Evolutionary conservation across 1,139 yeast species (phyloP).

Genomic region (Saccharomyces uvarum): DNA sequence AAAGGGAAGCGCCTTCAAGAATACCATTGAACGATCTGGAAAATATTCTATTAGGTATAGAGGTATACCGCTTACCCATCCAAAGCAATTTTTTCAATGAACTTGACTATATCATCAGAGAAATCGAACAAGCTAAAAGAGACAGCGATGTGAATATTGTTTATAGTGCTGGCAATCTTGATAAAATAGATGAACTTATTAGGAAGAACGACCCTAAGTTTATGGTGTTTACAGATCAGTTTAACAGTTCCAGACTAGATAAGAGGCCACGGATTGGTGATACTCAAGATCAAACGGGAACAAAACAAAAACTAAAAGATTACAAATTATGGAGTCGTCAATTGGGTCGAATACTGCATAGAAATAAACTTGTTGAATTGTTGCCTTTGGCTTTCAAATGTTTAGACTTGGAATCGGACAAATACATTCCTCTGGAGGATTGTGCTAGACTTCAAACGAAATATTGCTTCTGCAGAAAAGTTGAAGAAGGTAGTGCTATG

Average conservation of each 20-base stretch:
- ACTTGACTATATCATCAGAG: slow-evolving; percentile 17
- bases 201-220: not conserved
- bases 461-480: slow-evolving; percentile 66
- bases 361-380: slow-evolving; percentile 23
- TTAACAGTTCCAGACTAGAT: slow-evolving; percentile 5
- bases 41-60: slow-evolving; percentile 11
- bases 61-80: slow-evolving; percentile 24
- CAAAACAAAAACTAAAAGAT: slow-evolving; percentile 4
- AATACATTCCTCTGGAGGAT: slow-evolving; percentile 21
- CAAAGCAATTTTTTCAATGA: slow-evolving; percentile 12
- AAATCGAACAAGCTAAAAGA: slow-evolving; percentile 27
- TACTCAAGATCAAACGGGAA: slow-evolving; percentile 3
- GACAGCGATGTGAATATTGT: slow-evolving; percentile 21
- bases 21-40: slow-evolving; percentile 20
- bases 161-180: not conserved
- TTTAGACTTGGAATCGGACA: slow-evolving; percentile 35
- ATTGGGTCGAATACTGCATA: slow-evolving; percentile 37
- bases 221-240: not conserved
- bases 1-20: slow-evolving; percentile 24
- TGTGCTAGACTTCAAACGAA: slow-evolving; percentile 19
- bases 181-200: not conserved
- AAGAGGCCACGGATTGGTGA: not conserved
- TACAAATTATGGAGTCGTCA: slow-evolving; percentile 43
- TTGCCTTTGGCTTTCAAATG: slow-evolving; percentile 30
- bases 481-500: slow-evolving; percentile 62